These are phyloP conservation scores for Deakozyma indianensis DNA, from an alignment of 805 yeast species.

Conservation along the genomic window DNA sequence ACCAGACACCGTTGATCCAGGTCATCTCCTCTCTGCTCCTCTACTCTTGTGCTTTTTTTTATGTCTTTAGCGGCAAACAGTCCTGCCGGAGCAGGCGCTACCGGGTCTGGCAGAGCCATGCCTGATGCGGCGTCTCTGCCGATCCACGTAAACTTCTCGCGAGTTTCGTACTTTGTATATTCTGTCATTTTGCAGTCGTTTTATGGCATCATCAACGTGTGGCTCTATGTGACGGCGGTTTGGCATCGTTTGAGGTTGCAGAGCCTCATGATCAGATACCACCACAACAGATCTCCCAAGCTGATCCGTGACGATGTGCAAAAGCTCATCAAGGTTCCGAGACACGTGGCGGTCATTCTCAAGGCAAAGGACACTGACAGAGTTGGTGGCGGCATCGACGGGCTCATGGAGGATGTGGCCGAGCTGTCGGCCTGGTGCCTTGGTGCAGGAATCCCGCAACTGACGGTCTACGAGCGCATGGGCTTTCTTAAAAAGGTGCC, in stretches of 20 bases:
- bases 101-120: no score
- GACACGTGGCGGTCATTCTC: conserved; percentile 60
- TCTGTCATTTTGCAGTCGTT: neutral
- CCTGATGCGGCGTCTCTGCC: no score
- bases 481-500: conserved; percentile 42
- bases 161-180: neutral
- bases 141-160: no score
- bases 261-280: conserved; percentile 6
- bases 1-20: no score
- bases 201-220: neutral
- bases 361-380: conserved; percentile 60
- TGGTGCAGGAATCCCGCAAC: conserved; percentile 66
- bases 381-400: conserved; percentile 82
- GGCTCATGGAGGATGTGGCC: conserved; percentile 59
- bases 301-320: conserved; percentile 72
- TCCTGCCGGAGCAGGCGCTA: no score
- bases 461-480: conserved; percentile 66
- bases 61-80: no score
- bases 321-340: conserved; percentile 63
- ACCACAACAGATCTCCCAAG: conserved; percentile 46
- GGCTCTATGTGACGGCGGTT: neutral
- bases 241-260: neutral
- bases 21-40: no score
- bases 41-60: no score
- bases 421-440: conserved; percentile 78